These are phyloP conservation scores for Macrocybe gigantea DNA, from an alignment of 768 basidiomycete species.

Conservation along the genomic window DNA sequence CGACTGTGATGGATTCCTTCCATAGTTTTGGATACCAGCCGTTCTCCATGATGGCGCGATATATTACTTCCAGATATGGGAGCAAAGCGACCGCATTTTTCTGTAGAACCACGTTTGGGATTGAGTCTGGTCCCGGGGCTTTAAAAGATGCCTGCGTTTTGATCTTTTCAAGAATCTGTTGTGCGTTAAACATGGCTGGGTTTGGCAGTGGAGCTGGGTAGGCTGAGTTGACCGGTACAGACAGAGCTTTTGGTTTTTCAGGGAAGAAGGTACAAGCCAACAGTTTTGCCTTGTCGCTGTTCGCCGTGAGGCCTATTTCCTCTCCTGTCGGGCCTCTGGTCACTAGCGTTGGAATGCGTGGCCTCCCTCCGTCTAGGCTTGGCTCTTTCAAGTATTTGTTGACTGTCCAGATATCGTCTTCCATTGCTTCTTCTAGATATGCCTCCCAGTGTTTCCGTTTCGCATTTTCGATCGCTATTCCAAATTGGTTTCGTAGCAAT, in stretches of 20 bases:
- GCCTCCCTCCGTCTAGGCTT: conserved; percentile 22
- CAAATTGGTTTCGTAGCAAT: too few species aligned
- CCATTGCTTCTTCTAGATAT: background rate
- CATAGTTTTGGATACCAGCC: conserved; percentile 18
- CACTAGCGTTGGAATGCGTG: conserved; percentile 1
- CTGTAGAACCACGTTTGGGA: conserved; percentile 26
- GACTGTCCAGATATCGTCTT: conserved; percentile 11
- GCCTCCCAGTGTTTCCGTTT: conserved; percentile 11
- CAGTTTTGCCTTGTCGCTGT: too few species aligned
- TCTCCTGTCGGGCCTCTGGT: conserved; percentile 17
- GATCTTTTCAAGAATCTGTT: conserved; percentile 20
- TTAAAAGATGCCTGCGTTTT: conserved; percentile 24
- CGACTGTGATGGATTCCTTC: conserved; percentile 18
- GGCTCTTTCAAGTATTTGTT: conserved; percentile 17
- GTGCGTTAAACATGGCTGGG: too few species aligned
- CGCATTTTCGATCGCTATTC: too few species aligned
- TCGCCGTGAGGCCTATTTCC: conserved; percentile 10
- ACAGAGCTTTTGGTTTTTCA: too few species aligned
- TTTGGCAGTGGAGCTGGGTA: too few species aligned
- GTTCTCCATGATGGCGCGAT: conserved; percentile 17
- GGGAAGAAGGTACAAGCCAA: too few species aligned
- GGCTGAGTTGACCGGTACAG: too few species aligned
- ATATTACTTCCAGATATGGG: conserved; percentile 20
- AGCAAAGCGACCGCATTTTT: conserved; percentile 15
- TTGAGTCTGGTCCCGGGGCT: conserved; percentile 17